phyloP scores from a whole-genome alignment of 495 filamentous ascomycete species.

The Trichocladium uniseriatum region DNA sequence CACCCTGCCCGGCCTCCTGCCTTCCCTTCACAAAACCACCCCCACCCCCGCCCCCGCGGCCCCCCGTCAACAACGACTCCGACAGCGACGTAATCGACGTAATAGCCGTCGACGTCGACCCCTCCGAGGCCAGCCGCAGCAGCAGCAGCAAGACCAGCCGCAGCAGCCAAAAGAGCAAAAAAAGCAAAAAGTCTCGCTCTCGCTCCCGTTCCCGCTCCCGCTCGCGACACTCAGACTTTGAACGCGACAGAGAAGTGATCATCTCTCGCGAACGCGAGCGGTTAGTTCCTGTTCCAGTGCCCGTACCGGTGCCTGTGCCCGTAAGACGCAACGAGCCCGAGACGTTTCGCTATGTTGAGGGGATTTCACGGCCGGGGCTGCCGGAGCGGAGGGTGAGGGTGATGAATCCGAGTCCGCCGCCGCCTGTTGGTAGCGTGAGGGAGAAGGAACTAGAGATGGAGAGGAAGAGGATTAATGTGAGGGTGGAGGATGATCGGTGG shows the following conservation, averaged over 20 bases:
- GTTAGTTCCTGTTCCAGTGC: conserved; percentile 30
- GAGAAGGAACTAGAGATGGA: no score
- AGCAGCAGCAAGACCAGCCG: conserved; percentile 2
- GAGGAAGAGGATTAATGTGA: conserved; percentile 5
- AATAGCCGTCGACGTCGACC: conserved; percentile 44
- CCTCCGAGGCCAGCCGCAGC: conserved; percentile 16
- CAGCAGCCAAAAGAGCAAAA: no score
- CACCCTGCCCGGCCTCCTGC: no score
- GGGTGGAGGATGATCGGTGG: conserved; percentile 14
- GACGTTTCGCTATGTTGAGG: conserved; percentile 42
- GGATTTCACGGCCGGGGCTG: background rate
- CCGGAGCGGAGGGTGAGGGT: background rate
- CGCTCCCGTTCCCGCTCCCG: conserved; percentile 20
- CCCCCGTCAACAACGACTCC: no score
- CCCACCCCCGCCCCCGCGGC: no score
- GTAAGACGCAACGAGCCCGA: conserved; percentile 31
- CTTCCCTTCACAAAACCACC: no score
- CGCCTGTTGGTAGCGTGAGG: no score
- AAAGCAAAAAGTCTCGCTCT: conserved; percentile 9
- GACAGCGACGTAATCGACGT: conserved; percentile 36
- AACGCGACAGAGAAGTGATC: conserved; percentile 33
- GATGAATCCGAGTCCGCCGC: background rate
- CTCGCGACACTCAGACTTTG: conserved; percentile 15
- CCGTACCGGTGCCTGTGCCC: conserved; percentile 25
- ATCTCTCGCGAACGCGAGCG: conserved; percentile 37